phyloP scores from a whole-genome alignment of 495 filamentous ascomycete genomes.

The Penicillium pulvis region DNA sequence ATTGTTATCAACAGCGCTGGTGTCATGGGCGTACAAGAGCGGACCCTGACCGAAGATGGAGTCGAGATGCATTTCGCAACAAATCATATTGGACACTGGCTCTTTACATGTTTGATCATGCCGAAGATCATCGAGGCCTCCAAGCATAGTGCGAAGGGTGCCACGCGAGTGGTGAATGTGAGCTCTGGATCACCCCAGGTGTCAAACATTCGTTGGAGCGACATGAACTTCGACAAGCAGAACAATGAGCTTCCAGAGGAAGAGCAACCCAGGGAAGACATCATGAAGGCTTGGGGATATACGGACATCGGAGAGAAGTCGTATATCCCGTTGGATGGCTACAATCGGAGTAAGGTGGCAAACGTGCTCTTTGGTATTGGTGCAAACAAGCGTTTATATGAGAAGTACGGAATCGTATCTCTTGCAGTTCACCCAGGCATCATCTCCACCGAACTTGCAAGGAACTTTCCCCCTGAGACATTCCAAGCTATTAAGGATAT shows the following conservation, averaged over 20 bases:
- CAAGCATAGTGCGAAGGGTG: conserved; percentile 33
- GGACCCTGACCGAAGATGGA: conserved; percentile 29
- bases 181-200: conserved; percentile 32
- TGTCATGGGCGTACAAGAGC: conserved; percentile 29
- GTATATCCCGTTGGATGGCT: conserved; percentile 30
- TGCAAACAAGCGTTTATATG: conserved; percentile 24
- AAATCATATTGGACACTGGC: conserved; percentile 32
- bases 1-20: conserved; percentile 26
- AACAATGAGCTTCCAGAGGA: conserved; percentile 40
- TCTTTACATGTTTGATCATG: conserved; percentile 39
- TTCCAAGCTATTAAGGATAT: conserved; percentile 21
- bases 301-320: conserved; percentile 22
- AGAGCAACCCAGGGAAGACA: conserved; percentile 38
- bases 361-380: conserved; percentile 32
- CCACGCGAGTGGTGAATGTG: conserved; percentile 47
- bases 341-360: conserved; percentile 34
- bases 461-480: conserved; percentile 16
- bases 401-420: conserved; percentile 30
- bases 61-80: conserved; percentile 31
- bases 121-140: conserved; percentile 45
- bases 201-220: conserved; percentile 41
- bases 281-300: conserved; percentile 30
- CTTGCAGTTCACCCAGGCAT: conserved; percentile 42
- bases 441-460: conserved; percentile 37
- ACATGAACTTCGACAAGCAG: conserved; percentile 42